These are phyloP conservation scores for Mortierella sp. DNA, from an alignment of 371 early-diverging fungal genomes.

Conservation along the genomic window DNA sequence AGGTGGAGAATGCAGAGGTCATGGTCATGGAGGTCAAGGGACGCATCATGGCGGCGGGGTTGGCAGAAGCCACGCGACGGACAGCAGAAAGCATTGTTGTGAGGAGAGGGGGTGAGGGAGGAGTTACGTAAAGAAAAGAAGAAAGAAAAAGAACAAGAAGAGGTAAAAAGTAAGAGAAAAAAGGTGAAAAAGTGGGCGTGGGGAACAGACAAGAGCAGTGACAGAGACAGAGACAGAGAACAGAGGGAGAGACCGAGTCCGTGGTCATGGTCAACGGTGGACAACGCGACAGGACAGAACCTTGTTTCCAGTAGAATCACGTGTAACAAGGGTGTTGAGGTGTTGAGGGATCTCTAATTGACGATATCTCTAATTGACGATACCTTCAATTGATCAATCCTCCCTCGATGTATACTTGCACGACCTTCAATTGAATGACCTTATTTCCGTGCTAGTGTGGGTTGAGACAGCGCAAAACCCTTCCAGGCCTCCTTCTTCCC, in stretches of 20 bases:
- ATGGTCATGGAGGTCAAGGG: constrained; percentile 45
- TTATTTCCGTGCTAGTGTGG: not conserved
- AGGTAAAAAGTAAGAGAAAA: not conserved
- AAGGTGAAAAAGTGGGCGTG: not conserved
- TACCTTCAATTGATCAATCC: too few relatives aligned
- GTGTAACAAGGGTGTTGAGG: not conserved
- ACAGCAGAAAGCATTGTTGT: constrained; percentile 50
- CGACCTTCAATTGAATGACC: not conserved
- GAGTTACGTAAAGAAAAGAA: constrained; percentile 11
- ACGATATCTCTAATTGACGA: not conserved
- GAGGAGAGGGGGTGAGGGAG: not conserved
- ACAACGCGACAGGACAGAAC: constrained; percentile 13
- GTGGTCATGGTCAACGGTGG: constrained; percentile 13
- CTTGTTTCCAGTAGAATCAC: not conserved
- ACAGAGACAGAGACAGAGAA: not conserved
- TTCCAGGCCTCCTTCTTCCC: not conserved
- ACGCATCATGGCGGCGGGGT: constrained; percentile 50
- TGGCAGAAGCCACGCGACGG: constrained; percentile 56
- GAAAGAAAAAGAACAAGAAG: not conserved
- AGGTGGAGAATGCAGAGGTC: constrained; percentile 54
- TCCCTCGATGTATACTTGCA: not conserved
- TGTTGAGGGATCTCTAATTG: not conserved
- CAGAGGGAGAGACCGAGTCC: not conserved
- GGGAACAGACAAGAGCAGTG: not conserved
- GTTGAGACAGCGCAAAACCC: not conserved